Base-by-base conservation (phyloP, 257 asterid genomes). In the Gentiana macrophylla region DNA sequence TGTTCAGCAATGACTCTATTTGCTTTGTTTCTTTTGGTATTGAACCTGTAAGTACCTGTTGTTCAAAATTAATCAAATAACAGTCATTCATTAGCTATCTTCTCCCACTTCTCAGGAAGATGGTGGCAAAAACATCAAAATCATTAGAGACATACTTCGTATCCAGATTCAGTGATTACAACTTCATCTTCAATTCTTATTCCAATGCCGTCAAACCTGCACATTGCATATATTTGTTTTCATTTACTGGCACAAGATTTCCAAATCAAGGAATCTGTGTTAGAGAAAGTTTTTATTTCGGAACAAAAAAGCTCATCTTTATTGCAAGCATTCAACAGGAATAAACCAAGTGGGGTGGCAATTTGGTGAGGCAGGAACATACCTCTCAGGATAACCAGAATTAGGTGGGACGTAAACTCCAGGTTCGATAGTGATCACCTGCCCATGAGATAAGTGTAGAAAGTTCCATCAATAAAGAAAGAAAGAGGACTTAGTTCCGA, bases 381-480 rank as follows among this genome's bases (percentile, higher is more conserved):
- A 91, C 98, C 97, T 84, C 69, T 83, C 95, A 4, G 98, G 94
- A 63, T 75, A 84, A 66, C 73, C 75, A 64, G 49, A 74, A 65
- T 67, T 66, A 37, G 70, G 62, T 60, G 95, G 89, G 74, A 85
- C 80, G 73, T 91, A 91, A 3, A 87, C 94, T 74, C 98, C 98
- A 1, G 98, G 98, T 74, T 91, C 98, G 69, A 91, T 91, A 55
- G 98, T 91, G 72, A 91, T 84, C 62, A 86, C 94, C 98, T 90
- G 79, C 60, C 63, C 56, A 67, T 61, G 49, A 62, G 59, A 65
- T 47, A 49, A 55, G 47, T 24, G 24, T 63, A 33, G 11, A 60
- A 57, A 10, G 24, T 7, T 41, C 46, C 24, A 53, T 59, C 6
- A n/a, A 38, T 56, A 54, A 38, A 41, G 4, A 44, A 34, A 35